A percentile compares a stretch with the other conserved stretches of the same genome.
Evolutionary conservation across 2,329 filamentous ascomycete species (phyloP).

Genomic region (Clonostachys chloroleuca): DNA sequence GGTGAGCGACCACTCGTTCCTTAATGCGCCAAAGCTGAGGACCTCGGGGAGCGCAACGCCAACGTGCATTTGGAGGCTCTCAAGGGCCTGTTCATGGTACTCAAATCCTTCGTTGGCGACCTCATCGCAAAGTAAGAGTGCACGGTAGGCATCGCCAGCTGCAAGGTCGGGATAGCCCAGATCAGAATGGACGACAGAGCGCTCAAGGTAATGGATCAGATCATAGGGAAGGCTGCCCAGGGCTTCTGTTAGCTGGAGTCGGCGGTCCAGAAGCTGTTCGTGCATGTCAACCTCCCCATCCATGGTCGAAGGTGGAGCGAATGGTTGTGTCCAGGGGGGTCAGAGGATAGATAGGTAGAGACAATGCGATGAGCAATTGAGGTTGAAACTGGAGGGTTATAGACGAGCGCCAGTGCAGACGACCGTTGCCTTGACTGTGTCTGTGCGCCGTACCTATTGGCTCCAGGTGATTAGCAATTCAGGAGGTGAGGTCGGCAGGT

Average conservation of each 20-base stretch:
- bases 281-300: conserved; percentile 22
- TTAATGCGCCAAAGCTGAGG: conserved; percentile 37
- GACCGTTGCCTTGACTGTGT: too few species aligned
- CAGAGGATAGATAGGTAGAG: too few species aligned
- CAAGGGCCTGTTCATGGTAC: conserved; percentile 66
- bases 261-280: conserved; percentile 44
- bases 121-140: conserved; percentile 82
- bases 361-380: too few species aligned
- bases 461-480: too few species aligned
- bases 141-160: conserved; percentile 84
- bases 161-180: conserved; percentile 88
- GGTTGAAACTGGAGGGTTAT: too few species aligned
- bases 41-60: conserved; percentile 34
- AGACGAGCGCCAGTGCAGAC: too few species aligned
- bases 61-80: conserved; percentile 35
- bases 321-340: too few species aligned
- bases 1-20: conserved; percentile 23
- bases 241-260: conserved; percentile 51
- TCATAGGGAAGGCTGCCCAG: conserved; percentile 53
- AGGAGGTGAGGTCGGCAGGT: too few species aligned
- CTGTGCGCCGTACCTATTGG: too few species aligned
- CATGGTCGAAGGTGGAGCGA: conserved; percentile 11
- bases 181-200: conserved; percentile 66
- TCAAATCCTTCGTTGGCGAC: conserved; percentile 75
- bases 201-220: conserved; percentile 60